phyloP scores from a whole-genome alignment of 2,329 filamentous ascomycete genomes.

The Cyphellophora europaea region DNA sequence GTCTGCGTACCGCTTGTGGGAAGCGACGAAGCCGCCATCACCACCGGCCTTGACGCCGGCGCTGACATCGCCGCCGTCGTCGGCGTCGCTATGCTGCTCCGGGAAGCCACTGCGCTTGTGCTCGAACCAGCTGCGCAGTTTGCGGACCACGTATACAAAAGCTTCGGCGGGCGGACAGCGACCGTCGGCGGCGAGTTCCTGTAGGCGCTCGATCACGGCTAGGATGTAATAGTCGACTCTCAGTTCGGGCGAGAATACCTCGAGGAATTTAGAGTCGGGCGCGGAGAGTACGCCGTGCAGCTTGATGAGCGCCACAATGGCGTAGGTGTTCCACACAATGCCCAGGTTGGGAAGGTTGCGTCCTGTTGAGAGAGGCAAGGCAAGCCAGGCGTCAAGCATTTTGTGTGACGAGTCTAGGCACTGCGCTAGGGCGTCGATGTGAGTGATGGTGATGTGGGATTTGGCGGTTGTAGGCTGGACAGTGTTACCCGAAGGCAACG shows the following conservation, averaged over 20 bases:
- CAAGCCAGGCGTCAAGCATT: conserved; percentile 55
- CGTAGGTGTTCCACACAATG: conserved; percentile 64
- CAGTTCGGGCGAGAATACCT: conserved; percentile 59
- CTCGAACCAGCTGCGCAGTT: conserved; percentile 60
- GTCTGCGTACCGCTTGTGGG: neutral
- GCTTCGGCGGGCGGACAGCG: conserved; percentile 57
- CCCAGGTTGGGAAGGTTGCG: conserved; percentile 59
- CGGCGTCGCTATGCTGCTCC: conserved; percentile 2
- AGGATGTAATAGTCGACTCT: conserved; percentile 58
- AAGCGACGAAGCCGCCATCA: neutral
- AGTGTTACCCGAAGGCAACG: conserved; percentile 24
- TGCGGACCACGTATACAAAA: conserved; percentile 59
- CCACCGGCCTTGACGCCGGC: too few relatives aligned
- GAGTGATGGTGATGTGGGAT: conserved; percentile 38
- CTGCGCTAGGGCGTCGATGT: conserved; percentile 56
- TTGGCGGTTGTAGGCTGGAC: conserved; percentile 24
- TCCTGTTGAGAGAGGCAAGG: conserved; percentile 48
- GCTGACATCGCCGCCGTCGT: conserved; percentile 2
- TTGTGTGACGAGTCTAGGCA: conserved; percentile 55
- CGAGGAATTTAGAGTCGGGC: conserved; percentile 55
- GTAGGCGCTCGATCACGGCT: conserved; percentile 58
- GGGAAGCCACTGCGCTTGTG: conserved; percentile 17
- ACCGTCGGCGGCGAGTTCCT: conserved; percentile 51
- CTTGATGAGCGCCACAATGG: conserved; percentile 62
- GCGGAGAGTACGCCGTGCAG: conserved; percentile 59